Percentiles rank a stretch among this genome's conserved stretches.
phyloP scores from a whole-genome alignment of 1,139 yeast genomes.

The Saccharomyces pastorianus region DNA sequence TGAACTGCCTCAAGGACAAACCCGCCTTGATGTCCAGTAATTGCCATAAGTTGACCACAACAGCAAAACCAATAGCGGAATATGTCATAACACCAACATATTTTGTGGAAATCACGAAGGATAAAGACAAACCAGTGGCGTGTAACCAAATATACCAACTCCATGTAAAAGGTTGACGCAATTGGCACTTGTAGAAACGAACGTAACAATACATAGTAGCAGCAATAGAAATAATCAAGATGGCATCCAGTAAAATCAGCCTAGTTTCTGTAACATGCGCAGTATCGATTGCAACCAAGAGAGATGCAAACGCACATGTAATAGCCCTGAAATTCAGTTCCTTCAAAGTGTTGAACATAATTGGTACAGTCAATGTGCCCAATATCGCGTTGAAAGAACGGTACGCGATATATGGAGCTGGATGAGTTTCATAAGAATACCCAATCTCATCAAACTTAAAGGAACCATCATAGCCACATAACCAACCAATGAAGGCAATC shows the following conservation, averaged over 20 bases:
- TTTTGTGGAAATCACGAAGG: constrained; percentile 88
- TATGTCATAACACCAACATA: constrained; percentile 93
- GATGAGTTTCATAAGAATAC: constrained; percentile 61
- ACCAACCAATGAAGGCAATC: constrained; percentile 84
- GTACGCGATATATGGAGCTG: constrained; percentile 85
- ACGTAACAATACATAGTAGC: constrained; percentile 70
- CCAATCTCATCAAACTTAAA: constrained; percentile 92
- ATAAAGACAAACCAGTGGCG: constrained; percentile 74
- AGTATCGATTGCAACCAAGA: constrained; percentile 76
- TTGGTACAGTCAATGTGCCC: constrained; percentile 76
- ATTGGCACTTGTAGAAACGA: constrained; percentile 65
- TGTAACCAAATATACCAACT: constrained; percentile 87
- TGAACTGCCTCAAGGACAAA: constrained; percentile 48
- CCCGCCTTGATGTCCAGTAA: constrained; percentile 69
- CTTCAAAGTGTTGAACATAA: constrained; percentile 74
- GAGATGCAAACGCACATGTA: constrained; percentile 71
- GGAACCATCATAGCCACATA: constrained; percentile 80
- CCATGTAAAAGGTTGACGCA: constrained; percentile 49
- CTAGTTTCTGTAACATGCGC: constrained; percentile 92
- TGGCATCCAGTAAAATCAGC: constrained; percentile 83
- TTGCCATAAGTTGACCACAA: constrained; percentile 76
- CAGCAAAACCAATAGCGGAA: constrained; percentile 79
- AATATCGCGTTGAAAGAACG: constrained; percentile 74
- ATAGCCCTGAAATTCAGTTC: constrained; percentile 72
- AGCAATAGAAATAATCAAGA: constrained; percentile 75